Conservation (phyloP, 2,329 filamentous ascomycete genomes). For the Arthrobotrys conoides region DNA sequence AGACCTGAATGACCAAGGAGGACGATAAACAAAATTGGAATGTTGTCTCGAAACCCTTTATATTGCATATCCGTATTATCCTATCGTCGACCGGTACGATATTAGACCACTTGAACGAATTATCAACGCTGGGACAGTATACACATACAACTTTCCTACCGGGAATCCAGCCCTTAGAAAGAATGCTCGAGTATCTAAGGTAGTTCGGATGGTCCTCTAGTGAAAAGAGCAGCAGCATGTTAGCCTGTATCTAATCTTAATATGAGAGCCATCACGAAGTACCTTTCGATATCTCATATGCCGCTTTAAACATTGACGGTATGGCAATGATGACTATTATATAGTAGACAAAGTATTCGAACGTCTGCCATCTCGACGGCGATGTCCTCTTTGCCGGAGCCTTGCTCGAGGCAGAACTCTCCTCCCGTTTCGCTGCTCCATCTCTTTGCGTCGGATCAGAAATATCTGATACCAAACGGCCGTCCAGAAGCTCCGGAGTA, state of each 20-base stretch:
- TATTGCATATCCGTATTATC: conserved; percentile 95
- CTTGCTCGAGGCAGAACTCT: conserved; percentile 38
- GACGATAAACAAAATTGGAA: conserved; percentile 83
- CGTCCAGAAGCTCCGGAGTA: conserved; percentile 57
- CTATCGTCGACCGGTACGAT: conserved; percentile 67
- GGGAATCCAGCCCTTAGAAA: conserved; percentile 89
- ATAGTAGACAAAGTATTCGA: conserved; percentile 88
- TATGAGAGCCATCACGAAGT: conserved; percentile 64
- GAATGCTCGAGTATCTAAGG: conserved; percentile 77
- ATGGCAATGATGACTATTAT: conserved; percentile 76
- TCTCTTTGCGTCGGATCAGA: conserved; percentile 38
- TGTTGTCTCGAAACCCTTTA: conserved; percentile 83
- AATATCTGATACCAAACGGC: conserved; percentile 55
- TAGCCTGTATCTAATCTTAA: background rate
- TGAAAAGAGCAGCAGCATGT: background rate
- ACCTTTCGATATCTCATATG: conserved; percentile 88
- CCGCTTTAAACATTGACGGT: conserved; percentile 91
- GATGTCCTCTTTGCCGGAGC: conserved; percentile 45
- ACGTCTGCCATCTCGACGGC: conserved; percentile 84
- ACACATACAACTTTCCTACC: conserved; percentile 84
- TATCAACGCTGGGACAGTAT: background rate
- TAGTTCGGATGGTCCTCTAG: conserved; percentile 86
- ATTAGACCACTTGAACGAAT: conserved; percentile 15
- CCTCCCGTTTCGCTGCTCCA: conserved; percentile 52
- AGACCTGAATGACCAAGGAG: conserved; percentile 68